These are phyloP conservation scores for Trametes versicolor DNA, from an alignment of 1,284 basidiomycete genomes.

Conservation along the genomic window DNA sequence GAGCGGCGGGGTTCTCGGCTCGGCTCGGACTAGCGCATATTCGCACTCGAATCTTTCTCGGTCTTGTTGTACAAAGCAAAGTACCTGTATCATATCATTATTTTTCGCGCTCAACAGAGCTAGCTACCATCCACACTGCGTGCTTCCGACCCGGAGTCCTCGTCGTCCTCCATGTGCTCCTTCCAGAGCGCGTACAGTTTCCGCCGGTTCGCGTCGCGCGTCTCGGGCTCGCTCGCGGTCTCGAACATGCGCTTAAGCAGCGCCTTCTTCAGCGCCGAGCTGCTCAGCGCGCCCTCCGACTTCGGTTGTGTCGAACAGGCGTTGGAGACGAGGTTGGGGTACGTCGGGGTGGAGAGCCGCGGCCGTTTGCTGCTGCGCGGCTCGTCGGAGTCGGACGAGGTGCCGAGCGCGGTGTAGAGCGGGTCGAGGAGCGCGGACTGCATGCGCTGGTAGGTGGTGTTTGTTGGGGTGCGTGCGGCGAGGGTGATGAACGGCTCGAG, in stretches of 20 bases:
- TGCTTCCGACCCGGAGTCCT: constrained; percentile 12
- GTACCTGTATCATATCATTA: constrained; percentile 29
- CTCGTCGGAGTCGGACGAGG: constrained; percentile 44
- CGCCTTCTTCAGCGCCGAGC: constrained; percentile 58
- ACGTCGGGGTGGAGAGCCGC: constrained; percentile 49
- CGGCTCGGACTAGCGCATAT: background rate
- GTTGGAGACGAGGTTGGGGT: constrained; percentile 56
- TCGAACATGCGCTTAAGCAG: constrained; percentile 78
- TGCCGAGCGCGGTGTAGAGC: constrained; percentile 60
- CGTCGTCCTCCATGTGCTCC: constrained; percentile 57
- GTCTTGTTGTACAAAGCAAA: constrained; percentile 32
- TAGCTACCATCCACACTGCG: constrained; percentile 41
- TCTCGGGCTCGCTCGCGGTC: constrained; percentile 77
- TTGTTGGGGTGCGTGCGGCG: constrained; percentile 71
- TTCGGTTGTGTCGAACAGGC: constrained; percentile 56
- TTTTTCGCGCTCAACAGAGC: background rate
- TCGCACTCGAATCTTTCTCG: background rate
- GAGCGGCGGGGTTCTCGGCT: background rate
- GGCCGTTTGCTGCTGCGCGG: constrained; percentile 52
- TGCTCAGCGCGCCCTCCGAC: constrained; percentile 49
- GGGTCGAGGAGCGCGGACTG: constrained; percentile 73
- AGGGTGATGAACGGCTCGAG: constrained; percentile 76
- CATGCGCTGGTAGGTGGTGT: constrained; percentile 74
- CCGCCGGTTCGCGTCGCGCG: constrained; percentile 81
- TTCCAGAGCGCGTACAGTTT: constrained; percentile 88